Base-by-base conservation (phyloP, 2,329 filamentous ascomycete species). In the Xylariales sp. region DNA sequence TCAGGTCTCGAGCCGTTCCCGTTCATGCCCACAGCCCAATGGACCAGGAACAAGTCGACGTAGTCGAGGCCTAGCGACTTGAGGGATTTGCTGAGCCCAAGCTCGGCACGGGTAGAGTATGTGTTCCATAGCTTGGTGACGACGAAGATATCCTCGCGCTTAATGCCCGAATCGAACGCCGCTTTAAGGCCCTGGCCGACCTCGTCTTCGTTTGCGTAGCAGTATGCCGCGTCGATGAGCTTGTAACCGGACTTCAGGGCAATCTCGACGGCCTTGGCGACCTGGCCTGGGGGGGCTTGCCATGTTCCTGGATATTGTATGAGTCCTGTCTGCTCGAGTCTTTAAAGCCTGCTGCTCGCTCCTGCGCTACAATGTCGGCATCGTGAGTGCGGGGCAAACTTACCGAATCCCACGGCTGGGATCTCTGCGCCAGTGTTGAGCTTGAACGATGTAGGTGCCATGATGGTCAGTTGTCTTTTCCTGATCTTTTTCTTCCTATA, bases 81-180 rank as follows among this genome's bases (percentile, higher is more conserved):
- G 59, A 93, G 69, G 55, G 82, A 86, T 72, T 83, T 81, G 50
- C 88, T 78, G 25, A 93, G 72, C 25, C 76, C 80, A 54, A 84
- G 68, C 63, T 85, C 81, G 5, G 80, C 80, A 5, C 82, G 73
- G 21, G 77, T 78, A 62, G 84, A 82, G 68, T 86, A 90, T 38
- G 85, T 88, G 56, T 81, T 84, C 86, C 88, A 94, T 27, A 90
- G 76, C 74, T 95, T 94, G 55, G 82, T 88, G 41, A 87, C 86
- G 45, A 94, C 78, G 66, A 93, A 94, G 47, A 94, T 66, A 44
- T 94, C 86, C 60, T 85, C 78, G 46, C 88, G 78, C 73, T 83
- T 85, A 53, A 86, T 69, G 18, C 86, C 86, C 4, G 78, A 68
- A 19, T 69, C 71, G 55, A 91, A 80, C 21, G 84, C 87, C 42